Percentiles rank a stretch among this genome's conserved stretches.
These are phyloP conservation scores for Annulohypoxylon maeteangense DNA, from an alignment of 495 filamentous ascomycete genomes.

Conservation along the genomic window DNA sequence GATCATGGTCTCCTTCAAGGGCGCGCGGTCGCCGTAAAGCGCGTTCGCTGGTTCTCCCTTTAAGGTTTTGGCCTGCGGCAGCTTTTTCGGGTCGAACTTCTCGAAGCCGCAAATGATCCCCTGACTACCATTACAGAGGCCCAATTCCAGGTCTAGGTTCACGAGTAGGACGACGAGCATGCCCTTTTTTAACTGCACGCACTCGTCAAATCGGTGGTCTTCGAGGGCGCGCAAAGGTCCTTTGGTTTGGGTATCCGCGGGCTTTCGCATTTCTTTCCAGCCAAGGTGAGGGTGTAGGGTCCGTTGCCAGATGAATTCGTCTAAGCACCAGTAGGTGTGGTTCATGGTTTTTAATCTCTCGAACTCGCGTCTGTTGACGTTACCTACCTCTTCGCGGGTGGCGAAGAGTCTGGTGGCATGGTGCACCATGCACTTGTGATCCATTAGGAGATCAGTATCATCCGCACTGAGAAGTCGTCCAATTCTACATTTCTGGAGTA, in stretches of 20 bases:
- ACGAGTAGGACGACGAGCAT: slow-evolving; percentile 95
- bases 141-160: slow-evolving; percentile 78
- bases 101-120: slow-evolving; percentile 85
- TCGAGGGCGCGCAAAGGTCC: slow-evolving; percentile 62
- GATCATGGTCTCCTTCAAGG: slow-evolving; percentile 54
- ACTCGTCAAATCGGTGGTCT: slow-evolving; percentile 63
- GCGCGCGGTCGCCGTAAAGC: slow-evolving; percentile 51
- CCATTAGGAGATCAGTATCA: slow-evolving; percentile 58
- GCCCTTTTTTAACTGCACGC: slow-evolving; percentile 80
- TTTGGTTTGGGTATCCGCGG: slow-evolving; percentile 66
- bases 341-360: slow-evolving; percentile 47
- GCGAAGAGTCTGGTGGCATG: slow-evolving; percentile 62
- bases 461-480: slow-evolving; percentile 50
- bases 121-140: slow-evolving; percentile 89
- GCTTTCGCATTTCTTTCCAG: slow-evolving; percentile 68
- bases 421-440: slow-evolving; percentile 54
- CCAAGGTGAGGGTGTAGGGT: slow-evolving; percentile 68
- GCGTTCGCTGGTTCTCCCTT: slow-evolving; percentile 23
- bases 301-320: slow-evolving; percentile 69
- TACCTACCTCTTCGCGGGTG: slow-evolving; percentile 52
- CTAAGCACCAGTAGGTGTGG: slow-evolving; percentile 75
- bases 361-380: slow-evolving; percentile 54
- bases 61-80: slow-evolving; percentile 55
- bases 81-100: slow-evolving; percentile 66
- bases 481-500: slow-evolving; percentile 63